Evolutionary conservation across 331 rosid species (phyloP), one percentile per base, ranked within the genome.

Genomic region (Ulmus americana): DNA sequence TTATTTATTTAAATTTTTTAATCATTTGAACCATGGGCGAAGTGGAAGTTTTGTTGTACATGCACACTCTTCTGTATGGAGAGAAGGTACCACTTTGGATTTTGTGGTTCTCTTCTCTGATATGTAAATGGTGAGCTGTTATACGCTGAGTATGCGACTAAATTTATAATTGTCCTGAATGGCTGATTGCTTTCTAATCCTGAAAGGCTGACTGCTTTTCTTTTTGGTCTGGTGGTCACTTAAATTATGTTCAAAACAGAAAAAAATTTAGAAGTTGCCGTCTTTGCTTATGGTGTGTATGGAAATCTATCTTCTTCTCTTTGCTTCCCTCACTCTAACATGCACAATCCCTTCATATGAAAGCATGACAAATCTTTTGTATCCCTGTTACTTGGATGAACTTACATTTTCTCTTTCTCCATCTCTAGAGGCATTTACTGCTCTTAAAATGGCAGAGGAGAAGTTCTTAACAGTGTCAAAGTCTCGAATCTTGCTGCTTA

Each of bases 391-490:
- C 35, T 59, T 70, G 46, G 46, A 74, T 70, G 70, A 62, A 22
- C 28, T 12, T 10, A 42, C 15, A 22, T 41, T 54, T 47, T 61
- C 50, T 67, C 67, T 42, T 20, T 55, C 70, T 76, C 46, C 67
- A 70, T 80, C 70, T 70, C 45, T 66, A 92, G 96, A 85, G 83
- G 96, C 98, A 28, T 92, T 89, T 77, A 67, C 79, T 6, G 96
- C 98, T 65, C 89, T 92, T 47, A 85, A 77, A 80, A 71, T 89
- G 68, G 96, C 95, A 22, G 95, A 86, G 65, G 94, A 86, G 79
- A 92, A 82, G 84, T 92, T 92, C 77, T 74, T 86, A 22, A 85
- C 94, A 14, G 77, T 89, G 66, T 86, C 98, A 45, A 92, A 86
- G 76, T 86, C 98, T 43, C 82, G 84, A 73, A 89, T 92, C 71